Conservation (phyloP, 441 rosid species). For the Kokia cookei region DNA sequence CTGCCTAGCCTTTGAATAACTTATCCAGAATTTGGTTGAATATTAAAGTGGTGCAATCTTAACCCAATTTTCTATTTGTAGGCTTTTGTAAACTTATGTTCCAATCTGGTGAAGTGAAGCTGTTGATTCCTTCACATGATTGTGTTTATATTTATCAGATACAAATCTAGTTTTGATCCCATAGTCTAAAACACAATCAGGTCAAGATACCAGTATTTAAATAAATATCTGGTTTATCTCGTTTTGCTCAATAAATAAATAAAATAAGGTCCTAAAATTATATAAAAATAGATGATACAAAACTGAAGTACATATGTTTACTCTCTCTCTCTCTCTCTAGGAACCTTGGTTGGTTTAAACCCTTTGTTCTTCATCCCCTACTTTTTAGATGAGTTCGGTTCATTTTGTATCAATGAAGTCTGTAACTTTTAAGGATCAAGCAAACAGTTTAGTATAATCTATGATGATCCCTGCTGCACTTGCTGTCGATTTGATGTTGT, state of each 20-base stretch:
- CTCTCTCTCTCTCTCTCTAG: not conserved
- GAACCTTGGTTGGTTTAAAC: not conserved
- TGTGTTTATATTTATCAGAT: not conserved
- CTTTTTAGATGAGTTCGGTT: not conserved
- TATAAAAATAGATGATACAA: not conserved
- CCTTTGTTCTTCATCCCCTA: not conserved
- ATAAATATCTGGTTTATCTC: not conserved
- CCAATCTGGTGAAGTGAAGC: too few species aligned
- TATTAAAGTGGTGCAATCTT: not conserved
- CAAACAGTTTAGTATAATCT: not conserved
- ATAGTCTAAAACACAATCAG: not conserved
- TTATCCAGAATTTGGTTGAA: not conserved
- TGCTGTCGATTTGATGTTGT: not conserved
- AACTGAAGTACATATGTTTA: not conserved
- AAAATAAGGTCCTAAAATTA: not conserved
- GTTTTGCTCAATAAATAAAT: not conserved
- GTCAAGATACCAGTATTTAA: not conserved
- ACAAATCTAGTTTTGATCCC: not conserved
- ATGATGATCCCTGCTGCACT: not conserved
- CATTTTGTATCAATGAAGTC: not conserved
- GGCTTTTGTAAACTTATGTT: too few species aligned
- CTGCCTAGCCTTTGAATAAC: not conserved
- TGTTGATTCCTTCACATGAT: not conserved
- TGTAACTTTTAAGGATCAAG: not conserved
- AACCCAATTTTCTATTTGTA: too few species aligned